Evolutionary conservation across 2,329 filamentous ascomycete genomes (phyloP).

Genomic region (Claviceps sp.): DNA sequence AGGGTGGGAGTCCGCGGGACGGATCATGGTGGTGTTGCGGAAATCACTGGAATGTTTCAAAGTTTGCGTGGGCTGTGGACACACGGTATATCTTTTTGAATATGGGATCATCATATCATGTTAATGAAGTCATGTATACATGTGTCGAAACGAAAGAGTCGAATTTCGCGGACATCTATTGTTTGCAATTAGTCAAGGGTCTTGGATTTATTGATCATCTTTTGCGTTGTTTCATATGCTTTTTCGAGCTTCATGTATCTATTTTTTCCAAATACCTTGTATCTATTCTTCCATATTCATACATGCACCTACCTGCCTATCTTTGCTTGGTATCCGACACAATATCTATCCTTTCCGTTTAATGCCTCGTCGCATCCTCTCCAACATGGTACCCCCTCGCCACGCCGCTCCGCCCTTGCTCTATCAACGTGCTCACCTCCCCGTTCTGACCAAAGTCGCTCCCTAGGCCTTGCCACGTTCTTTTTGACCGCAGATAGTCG

Average conservation of each 20-base stretch:
- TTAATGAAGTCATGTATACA: too few relatives aligned
- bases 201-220: neutral
- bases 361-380: conserved; percentile 29
- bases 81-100: too few relatives aligned
- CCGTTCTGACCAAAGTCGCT: conserved; percentile 58
- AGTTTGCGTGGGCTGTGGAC: too few relatives aligned
- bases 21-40: too few relatives aligned
- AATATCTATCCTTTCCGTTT: neutral
- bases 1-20: too few relatives aligned
- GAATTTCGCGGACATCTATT: too few relatives aligned
- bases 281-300: neutral
- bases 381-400: conserved; percentile 80
- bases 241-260: neutral
- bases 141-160: too few relatives aligned
- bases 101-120: too few relatives aligned
- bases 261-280: neutral
- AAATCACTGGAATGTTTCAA: too few relatives aligned
- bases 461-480: conserved; percentile 86
- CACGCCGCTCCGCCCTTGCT: conserved; percentile 77
- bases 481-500: conserved; percentile 65
- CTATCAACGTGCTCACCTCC: conserved; percentile 53
- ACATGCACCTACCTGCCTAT: neutral
- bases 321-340: neutral
- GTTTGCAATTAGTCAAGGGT: too few relatives aligned
- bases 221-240: neutral